phyloP scores from a whole-genome alignment of 148 eudicot genomes.

The Euryodendron excelsum region DNA sequence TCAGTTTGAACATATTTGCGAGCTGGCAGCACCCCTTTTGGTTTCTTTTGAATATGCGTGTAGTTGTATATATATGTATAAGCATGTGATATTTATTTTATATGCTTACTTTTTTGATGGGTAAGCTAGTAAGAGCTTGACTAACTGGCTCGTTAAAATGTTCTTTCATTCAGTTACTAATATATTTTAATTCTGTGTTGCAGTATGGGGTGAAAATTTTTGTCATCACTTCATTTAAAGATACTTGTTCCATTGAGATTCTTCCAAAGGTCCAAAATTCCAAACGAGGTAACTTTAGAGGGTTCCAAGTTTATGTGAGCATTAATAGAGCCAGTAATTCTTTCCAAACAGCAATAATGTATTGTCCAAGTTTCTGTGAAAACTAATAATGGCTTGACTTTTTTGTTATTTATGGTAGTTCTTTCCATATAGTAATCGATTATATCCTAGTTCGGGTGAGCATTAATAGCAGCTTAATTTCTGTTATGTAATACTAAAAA shows the following conservation, averaged over 20 bases:
- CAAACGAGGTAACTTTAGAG: slow-evolving; percentile 51
- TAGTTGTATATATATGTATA: too few relatives aligned
- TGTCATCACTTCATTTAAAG: slow-evolving; percentile 80
- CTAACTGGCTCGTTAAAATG: not conserved
- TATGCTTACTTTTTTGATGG: too few relatives aligned
- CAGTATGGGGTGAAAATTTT: slow-evolving; percentile 90
- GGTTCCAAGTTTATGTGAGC: slow-evolving; percentile 8
- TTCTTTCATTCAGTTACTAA: not conserved
- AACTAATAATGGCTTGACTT: not conserved
- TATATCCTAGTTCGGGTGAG: not conserved
- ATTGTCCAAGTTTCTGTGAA: not conserved
- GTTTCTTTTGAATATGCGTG: too few relatives aligned
- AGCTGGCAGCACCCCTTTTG: too few relatives aligned
- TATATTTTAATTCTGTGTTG: slow-evolving; percentile 20
- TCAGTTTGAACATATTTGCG: too few relatives aligned
- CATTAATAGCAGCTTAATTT: not conserved
- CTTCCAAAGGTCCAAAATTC: slow-evolving; percentile 73
- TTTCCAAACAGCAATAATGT: not conserved
- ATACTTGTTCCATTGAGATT: slow-evolving; percentile 86
- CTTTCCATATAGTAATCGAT: not conserved
- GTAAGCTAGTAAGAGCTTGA: not conserved
- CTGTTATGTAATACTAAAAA: not conserved
- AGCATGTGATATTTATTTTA: too few relatives aligned
- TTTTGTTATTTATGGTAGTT: not conserved
- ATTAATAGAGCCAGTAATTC: not conserved